Conservation (phyloP, 1,284 basidiomycete species). For the Pholiota adiposa region DNA sequence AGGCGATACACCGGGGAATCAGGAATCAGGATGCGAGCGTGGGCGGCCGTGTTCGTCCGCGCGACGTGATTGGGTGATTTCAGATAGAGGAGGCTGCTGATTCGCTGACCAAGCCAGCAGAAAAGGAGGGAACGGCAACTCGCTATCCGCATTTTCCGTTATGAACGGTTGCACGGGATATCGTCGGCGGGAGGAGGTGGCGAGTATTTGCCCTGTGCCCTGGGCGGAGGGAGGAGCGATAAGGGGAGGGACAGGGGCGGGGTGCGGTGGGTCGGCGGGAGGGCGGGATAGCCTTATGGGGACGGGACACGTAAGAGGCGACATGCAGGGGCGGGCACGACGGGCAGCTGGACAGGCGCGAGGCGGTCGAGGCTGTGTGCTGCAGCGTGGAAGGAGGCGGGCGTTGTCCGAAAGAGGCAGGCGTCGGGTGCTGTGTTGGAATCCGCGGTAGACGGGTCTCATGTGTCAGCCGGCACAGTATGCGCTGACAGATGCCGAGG, state of each 20-base stretch:
- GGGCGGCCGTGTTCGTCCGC: not conserved
- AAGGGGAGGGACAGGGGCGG: not conserved
- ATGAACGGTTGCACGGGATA: conserved; percentile 14
- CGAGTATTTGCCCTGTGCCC: conserved; percentile 13
- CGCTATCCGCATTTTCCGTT: conserved; percentile 10
- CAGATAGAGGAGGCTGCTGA: not conserved
- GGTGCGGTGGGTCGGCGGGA: conserved; percentile 1
- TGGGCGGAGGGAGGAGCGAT: not conserved
- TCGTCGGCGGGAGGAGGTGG: conserved; percentile 14
- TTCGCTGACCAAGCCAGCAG: not conserved
- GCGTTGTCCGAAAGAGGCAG: conserved; percentile 15
- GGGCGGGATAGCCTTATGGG: conserved; percentile 7
- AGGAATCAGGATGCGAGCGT: not conserved
- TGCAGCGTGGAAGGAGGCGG: conserved; percentile 16
- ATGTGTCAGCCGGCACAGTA: conserved; percentile 24
- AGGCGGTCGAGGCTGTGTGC: conserved; percentile 15
- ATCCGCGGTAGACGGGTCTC: conserved; percentile 22
- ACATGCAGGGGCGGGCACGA: conserved; percentile 10
- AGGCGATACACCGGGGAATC: conserved; percentile 1
- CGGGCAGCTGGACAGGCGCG: conserved; percentile 12
- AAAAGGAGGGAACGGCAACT: not conserved
- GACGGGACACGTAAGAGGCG: not conserved
- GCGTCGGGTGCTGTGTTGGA: conserved; percentile 22
- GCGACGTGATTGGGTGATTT: not conserved
- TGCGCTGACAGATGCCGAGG: conserved; percentile 9